A percentile compares a stretch with the other conserved stretches of the same genome.
Evolutionary conservation across 2,329 filamentous ascomycete species (phyloP).

Genomic region (Phaeophleospora eucalypticola): DNA sequence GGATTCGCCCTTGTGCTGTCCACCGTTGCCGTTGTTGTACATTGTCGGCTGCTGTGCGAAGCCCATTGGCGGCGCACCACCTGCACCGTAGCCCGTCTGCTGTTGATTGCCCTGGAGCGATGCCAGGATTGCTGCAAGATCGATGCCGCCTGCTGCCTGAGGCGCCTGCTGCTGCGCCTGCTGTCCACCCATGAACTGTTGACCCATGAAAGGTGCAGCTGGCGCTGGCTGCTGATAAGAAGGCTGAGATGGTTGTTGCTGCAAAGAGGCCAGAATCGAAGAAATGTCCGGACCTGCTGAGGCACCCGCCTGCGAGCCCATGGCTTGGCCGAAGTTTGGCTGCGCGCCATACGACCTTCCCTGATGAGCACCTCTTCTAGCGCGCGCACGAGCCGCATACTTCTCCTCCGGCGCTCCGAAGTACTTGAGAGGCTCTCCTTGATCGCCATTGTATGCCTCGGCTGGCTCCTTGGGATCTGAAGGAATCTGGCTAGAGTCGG

Average conservation of each 20-base stretch:
- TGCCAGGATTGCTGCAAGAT: constrained; percentile 31
- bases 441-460: constrained; percentile 34
- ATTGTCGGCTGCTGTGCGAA: constrained; percentile 19
- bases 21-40: constrained; percentile 31
- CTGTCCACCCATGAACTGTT: constrained; percentile 10
- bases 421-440: constrained; percentile 23
- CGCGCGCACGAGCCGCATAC: constrained; percentile 19
- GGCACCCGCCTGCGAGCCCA: constrained; percentile 8
- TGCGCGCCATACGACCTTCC: constrained; percentile 9
- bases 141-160: constrained; percentile 16
- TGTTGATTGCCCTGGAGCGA: constrained; percentile 16
- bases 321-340: constrained; percentile 8
- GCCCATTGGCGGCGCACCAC: constrained; percentile 9
- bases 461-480: constrained; percentile 43
- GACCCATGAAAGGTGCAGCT: constrained; percentile 3
- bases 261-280: constrained; percentile 20
- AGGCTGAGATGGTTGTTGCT: constrained; percentile 4
- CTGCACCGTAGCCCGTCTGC: constrained; percentile 3
- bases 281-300: constrained; percentile 17
- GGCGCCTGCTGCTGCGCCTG: constrained; percentile 12
- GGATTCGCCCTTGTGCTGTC: constrained; percentile 19
- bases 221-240: constrained; percentile 16
- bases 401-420: constrained; percentile 38
- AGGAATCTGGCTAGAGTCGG: constrained; percentile 43
- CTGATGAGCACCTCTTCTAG: constrained; percentile 11